Base-by-base conservation (phyloP, 495 filamentous ascomycete genomes). In the Ascodesmis nigricans region DNA sequence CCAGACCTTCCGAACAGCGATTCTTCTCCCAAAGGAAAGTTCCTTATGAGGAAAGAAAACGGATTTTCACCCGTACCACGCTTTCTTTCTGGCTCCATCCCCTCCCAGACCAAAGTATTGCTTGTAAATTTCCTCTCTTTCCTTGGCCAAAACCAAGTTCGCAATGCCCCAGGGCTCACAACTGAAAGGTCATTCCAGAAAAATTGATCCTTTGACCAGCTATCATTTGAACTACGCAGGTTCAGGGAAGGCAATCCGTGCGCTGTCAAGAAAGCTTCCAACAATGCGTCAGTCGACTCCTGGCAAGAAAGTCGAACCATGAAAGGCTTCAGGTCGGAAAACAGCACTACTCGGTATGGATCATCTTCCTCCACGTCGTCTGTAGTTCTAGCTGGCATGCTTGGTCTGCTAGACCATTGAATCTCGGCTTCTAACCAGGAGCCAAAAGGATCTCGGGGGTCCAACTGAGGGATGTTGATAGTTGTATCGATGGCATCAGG, bases 311-410 rank as follows among this genome's bases (percentile, higher is more conserved):
- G 58, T 34, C 56, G 54, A n/a, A 69, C 50, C 20, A 91, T 40
- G 28, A 71, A 60, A 1, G 67, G 58, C 41, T 65, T 53, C 9
- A 93, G 58, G 52, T 95, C 87, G 7, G 71, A 71, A 39, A 71
- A 77, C 37, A 93, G 62, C 28, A 91, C 61, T 3, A 82, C 65
- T 24, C 75, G 61, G 45, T 67, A 87, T 4, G 79, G 75, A 44
- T 91, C 84, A 38, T 83, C 73, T 33, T 75, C 64, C 6, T 64
- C 63, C 23, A 65, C 61, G 31, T 73, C 69, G 58, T 75, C 58
- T 33, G 70, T 48, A 27, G 64, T 67, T 19, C 75, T 69, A 7
- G 71, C 72, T 7, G 82, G 79, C 42, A 72, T 58, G 36, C 55
- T 57, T 5, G 71, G 55, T 20, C 51, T 47, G 16, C 42, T 31